Conservation (phyloP, 306 rosid genomes). For the Cucurbita moschata region DNA sequence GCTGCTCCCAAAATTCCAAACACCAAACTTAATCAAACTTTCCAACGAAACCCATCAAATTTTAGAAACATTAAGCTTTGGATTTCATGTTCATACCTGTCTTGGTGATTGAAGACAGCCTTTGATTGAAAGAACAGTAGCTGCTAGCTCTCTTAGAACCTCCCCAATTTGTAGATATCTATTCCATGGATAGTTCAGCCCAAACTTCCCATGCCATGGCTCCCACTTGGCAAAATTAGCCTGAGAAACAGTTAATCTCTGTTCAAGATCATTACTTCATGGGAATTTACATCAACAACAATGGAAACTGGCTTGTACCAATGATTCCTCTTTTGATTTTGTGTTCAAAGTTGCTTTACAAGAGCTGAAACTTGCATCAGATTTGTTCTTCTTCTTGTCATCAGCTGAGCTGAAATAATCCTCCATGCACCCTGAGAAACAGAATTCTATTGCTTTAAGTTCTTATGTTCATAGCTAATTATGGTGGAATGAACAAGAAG, state of each 20-base stretch:
- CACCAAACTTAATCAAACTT: neutral
- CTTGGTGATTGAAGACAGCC: constrained; percentile 41
- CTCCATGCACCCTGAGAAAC: constrained; percentile 37
- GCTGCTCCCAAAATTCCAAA: constrained; percentile 7
- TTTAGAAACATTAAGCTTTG: too few species aligned
- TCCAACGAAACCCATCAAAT: neutral
- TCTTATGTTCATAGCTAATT: neutral
- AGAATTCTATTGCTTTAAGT: neutral
- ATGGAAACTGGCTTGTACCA: constrained; percentile 20
- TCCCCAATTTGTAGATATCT: constrained; percentile 64
- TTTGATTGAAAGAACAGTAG: constrained; percentile 29
- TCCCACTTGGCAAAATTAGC: constrained; percentile 93
- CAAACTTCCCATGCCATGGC: constrained; percentile 96
- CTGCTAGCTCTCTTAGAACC: constrained; percentile 52
- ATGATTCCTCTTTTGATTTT: constrained; percentile 54
- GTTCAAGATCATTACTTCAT: neutral
- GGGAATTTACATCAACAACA: neutral
- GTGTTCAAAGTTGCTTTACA: constrained; percentile 62
- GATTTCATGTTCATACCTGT: constrained; percentile 26
- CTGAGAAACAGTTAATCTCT: constrained; percentile 15
- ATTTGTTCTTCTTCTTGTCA: constrained; percentile 26
- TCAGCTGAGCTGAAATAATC: constrained; percentile 21
- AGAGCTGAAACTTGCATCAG: constrained; percentile 2
- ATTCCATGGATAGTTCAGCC: constrained; percentile 69
- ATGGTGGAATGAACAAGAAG: neutral